Evolutionary conservation across 768 basidiomycete species (phyloP), one percentile per base, ranked within the genome.

Genomic region (Trametes maxima): DNA sequence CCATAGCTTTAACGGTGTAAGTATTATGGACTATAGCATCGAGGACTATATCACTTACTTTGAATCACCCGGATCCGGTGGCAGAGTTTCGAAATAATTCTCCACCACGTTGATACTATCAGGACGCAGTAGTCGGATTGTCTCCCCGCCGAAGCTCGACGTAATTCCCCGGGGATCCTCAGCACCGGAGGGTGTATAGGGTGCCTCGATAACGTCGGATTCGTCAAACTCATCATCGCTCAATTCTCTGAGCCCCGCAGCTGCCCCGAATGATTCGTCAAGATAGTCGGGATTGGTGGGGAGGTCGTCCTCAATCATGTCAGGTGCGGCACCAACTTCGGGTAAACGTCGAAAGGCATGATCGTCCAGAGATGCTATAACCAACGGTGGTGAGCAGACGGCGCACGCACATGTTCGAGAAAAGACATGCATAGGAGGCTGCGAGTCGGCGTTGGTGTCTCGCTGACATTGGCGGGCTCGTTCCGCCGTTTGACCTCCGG

Each of bases 251-350:
- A 93, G 76, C 14, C 92, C 92, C 5, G 86, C 89, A 17, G 91
- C 87, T 22, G 90, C 77, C 42, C 89, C 87, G 64, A 92, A 92
- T 3, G 91, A 89, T 54, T 83, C 85, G 65, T 94, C 92, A 47
- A 98, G 79, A 69, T 95, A 98, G 69, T 95, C 92, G 48, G 80
- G 75, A 72, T 98, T 96, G 21, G 82, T 89, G 0, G 96, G 96
- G 10, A 98, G 77, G 71, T 98, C 95, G 67, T 98, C 96, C 35
- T 80, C 78, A 58, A 98, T 88, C 86, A 97, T 87, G 73, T 98
- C 96, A 14, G 92, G 87, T 10, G 86, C 82, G 11, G 85, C 82
- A 21, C 90, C 89, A 43, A 96, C 78, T 65, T 93, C 88, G 2
- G 93, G 93, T 7, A 87, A 70, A 44, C 76, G 79, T 51, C 78